These are phyloP conservation scores for Zasmidium cellare DNA, from an alignment of 2,329 filamentous ascomycete species.

Conservation along the genomic window DNA sequence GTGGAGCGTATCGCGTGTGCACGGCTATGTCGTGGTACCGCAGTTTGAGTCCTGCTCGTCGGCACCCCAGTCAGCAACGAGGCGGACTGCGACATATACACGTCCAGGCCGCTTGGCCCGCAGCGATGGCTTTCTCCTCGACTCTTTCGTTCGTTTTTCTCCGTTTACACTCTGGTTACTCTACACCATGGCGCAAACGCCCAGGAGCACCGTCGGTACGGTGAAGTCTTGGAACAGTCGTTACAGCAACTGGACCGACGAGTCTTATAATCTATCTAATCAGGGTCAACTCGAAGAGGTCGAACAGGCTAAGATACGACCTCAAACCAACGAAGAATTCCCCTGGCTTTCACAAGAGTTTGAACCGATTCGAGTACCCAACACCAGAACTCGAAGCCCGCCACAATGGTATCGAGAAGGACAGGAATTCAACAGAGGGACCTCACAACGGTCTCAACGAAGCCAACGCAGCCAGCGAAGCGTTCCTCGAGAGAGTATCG, in stretches of 20 bases:
- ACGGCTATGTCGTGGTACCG: not conserved
- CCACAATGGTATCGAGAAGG: constrained; percentile 35
- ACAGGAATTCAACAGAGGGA: constrained; percentile 18
- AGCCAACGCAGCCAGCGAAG: constrained; percentile 28
- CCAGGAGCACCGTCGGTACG: constrained; percentile 32
- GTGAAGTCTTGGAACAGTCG: constrained; percentile 35
- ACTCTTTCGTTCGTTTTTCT: constrained; percentile 11
- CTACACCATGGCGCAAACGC: constrained; percentile 31
- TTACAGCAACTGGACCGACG: constrained; percentile 29
- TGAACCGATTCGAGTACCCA: constrained; percentile 29
- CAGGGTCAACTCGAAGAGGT: constrained; percentile 29
- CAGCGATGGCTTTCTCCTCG: not conserved
- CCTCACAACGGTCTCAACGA: constrained; percentile 20
- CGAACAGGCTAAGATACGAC: constrained; percentile 30
- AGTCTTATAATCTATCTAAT: constrained; percentile 24
- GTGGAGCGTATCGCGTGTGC: constrained; percentile 1
- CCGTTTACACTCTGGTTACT: constrained; percentile 5
- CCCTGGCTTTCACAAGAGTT: constrained; percentile 35
- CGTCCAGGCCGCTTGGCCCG: constrained; percentile 11
- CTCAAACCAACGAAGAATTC: constrained; percentile 30
- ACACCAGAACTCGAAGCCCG: constrained; percentile 23
- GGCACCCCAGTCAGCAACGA: constrained; percentile 5
- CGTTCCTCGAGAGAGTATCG: constrained; percentile 33
- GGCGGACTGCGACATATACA: constrained; percentile 20
- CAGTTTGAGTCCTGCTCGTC: not conserved